These are phyloP conservation scores for Ganoderma lucidum DNA, from an alignment of 1,284 basidiomycete species.

Conservation along the genomic window DNA sequence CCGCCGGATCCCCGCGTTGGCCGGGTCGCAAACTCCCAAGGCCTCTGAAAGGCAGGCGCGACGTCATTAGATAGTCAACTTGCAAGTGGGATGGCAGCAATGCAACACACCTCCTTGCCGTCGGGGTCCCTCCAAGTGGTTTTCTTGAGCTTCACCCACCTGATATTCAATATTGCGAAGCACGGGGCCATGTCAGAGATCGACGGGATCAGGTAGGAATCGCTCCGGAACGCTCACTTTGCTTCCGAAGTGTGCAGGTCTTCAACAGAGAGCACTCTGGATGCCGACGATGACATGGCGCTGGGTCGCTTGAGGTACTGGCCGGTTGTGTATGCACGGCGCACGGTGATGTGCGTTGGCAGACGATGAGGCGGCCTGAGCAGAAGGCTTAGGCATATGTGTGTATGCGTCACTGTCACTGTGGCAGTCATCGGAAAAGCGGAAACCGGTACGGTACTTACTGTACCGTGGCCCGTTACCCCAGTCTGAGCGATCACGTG, in stretches of 20 bases:
- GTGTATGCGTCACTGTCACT: neutral
- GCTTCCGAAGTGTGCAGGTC: slow-evolving; percentile 66
- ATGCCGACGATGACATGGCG: slow-evolving; percentile 43
- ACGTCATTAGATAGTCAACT: neutral
- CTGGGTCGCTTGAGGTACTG: slow-evolving; percentile 15
- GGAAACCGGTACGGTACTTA: slow-evolving; percentile 6
- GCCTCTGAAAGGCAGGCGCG: slow-evolving; percentile 53
- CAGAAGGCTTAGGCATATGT: neutral
- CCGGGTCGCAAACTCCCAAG: slow-evolving; percentile 89
- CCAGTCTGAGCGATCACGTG: slow-evolving; percentile 29
- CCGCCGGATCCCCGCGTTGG: slow-evolving; percentile 78
- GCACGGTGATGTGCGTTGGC: neutral
- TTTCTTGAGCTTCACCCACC: slow-evolving; percentile 80
- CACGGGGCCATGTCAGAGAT: slow-evolving; percentile 16
- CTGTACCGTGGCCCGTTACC: too few relatives aligned
- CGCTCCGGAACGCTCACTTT: slow-evolving; percentile 52
- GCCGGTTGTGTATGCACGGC: neutral
- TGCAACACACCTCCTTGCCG: slow-evolving; percentile 67
- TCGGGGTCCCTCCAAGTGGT: slow-evolving; percentile 79
- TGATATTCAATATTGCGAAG: slow-evolving; percentile 45
- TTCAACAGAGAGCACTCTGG: slow-evolving; percentile 43
- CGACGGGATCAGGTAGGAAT: slow-evolving; percentile 15
- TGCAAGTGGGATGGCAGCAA: neutral
- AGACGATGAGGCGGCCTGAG: neutral
- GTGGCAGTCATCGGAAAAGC: neutral